Evolutionary conservation across 495 filamentous ascomycete genomes (phyloP).

Genomic region (Aspergillus kassunensis): DNA sequence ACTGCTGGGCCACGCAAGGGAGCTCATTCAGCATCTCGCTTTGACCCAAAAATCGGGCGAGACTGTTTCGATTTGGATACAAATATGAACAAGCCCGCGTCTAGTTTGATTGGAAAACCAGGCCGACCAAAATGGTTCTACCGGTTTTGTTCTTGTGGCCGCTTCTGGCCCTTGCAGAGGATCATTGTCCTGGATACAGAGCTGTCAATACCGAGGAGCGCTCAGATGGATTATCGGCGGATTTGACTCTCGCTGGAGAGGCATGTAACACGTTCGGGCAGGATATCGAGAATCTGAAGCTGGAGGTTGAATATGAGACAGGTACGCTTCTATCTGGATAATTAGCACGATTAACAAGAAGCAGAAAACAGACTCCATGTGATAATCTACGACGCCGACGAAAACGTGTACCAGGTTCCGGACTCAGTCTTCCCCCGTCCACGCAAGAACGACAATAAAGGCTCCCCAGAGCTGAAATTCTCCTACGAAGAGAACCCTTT

Average conservation of each 20-base stretch:
- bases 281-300: slow-evolving; percentile 60
- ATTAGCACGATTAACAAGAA: neutral
- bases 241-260: slow-evolving; percentile 60
- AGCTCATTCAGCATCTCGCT: neutral
- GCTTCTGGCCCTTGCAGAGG: neutral
- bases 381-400: slow-evolving; percentile 69
- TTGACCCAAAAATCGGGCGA: neutral
- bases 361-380: slow-evolving; percentile 65
- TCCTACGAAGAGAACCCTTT: slow-evolving; percentile 64
- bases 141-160: neutral
- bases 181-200: slow-evolving; percentile 67
- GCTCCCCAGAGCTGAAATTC: slow-evolving; percentile 51
- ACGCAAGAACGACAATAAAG: slow-evolving; percentile 16
- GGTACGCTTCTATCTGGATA: slow-evolving; percentile 40
- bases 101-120: neutral
- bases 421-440: slow-evolving; percentile 70
- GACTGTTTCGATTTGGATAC: neutral
- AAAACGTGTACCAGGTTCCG: slow-evolving; percentile 75
- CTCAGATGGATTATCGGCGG: slow-evolving; percentile 41
- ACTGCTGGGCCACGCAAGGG: no score
- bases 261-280: slow-evolving; percentile 68
- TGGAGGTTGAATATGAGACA: slow-evolving; percentile 71
- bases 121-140: neutral
- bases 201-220: slow-evolving; percentile 58
- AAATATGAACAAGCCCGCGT: neutral